A percentile compares a stretch with the other conserved stretches of the same genome.
phyloP scores from a whole-genome alignment of 2,329 filamentous ascomycete species.

The Fusarium odoratissimum region DNA sequence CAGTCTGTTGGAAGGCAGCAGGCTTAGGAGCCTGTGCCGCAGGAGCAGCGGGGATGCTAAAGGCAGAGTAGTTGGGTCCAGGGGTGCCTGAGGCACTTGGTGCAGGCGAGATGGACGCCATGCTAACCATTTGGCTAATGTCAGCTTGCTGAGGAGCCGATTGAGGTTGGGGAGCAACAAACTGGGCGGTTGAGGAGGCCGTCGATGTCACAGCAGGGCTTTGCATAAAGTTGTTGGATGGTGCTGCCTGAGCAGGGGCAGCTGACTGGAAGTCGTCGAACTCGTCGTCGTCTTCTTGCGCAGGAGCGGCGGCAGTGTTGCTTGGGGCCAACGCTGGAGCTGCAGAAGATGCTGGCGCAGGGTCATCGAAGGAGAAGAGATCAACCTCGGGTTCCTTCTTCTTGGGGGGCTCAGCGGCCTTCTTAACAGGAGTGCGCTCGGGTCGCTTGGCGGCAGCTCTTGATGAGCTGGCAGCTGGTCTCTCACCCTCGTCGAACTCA shows the following conservation, averaged over 20 bases:
- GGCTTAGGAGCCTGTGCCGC: slow-evolving; percentile 63
- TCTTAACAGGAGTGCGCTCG: slow-evolving; percentile 51
- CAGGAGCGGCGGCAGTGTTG: slow-evolving; percentile 37
- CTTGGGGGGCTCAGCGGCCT: slow-evolving; percentile 74
- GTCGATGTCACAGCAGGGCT: slow-evolving; percentile 62
- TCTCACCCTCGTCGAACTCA: slow-evolving; percentile 84
- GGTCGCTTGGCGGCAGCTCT: slow-evolving; percentile 53
- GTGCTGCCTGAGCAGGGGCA: slow-evolving; percentile 65
- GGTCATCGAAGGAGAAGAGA: slow-evolving; percentile 91
- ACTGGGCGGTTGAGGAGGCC: slow-evolving; percentile 70
- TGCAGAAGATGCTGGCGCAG: slow-evolving; percentile 62
- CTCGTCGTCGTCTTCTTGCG: slow-evolving; percentile 77
- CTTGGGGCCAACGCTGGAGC: slow-evolving; percentile 55
- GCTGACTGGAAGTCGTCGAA: slow-evolving; percentile 99
- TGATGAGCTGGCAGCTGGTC: slow-evolving; percentile 59
- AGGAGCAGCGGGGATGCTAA: slow-evolving; percentile 56
- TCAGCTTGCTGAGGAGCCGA: slow-evolving; percentile 85
- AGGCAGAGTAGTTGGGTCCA: slow-evolving; percentile 73
- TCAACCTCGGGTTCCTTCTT: slow-evolving; percentile 91
- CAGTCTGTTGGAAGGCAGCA: slow-evolving; percentile 73
- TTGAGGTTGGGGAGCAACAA: slow-evolving; percentile 85
- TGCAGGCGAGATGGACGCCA: slow-evolving; percentile 84
- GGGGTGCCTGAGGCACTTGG: slow-evolving; percentile 66
- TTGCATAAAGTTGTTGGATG: slow-evolving; percentile 51
- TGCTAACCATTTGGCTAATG: slow-evolving; percentile 81